Conservation (phyloP, 1,284 basidiomycete genomes). For the Marasmius tenuissimus region DNA sequence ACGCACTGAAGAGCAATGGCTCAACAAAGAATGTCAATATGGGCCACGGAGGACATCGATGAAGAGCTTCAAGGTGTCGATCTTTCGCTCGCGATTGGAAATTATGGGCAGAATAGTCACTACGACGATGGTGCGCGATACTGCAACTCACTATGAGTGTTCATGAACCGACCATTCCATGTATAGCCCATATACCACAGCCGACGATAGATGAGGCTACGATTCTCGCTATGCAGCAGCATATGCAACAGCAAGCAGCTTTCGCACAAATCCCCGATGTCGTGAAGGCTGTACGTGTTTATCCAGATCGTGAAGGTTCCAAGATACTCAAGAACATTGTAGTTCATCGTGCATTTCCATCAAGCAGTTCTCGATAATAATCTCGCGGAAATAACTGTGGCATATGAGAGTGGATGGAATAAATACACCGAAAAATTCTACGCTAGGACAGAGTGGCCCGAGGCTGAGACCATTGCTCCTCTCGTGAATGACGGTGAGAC, state of each 20-base stretch:
- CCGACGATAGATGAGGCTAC: constrained; percentile 68
- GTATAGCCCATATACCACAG: constrained; percentile 43
- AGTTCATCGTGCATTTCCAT: constrained; percentile 93
- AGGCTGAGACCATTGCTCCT: constrained; percentile 93
- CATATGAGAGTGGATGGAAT: constrained; percentile 97
- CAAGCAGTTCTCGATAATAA: constrained; percentile 87
- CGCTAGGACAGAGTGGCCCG: constrained; percentile 93
- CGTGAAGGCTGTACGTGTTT: constrained; percentile 70
- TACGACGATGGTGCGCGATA: constrained; percentile 66
- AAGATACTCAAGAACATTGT: neutral
- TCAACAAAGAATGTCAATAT: constrained; percentile 64
- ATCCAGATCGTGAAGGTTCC: neutral
- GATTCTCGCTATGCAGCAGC: constrained; percentile 70
- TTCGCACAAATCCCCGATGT: constrained; percentile 79
- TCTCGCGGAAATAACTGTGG: constrained; percentile 83
- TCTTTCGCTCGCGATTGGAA: constrained; percentile 67
- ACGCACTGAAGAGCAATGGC: constrained; percentile 38
- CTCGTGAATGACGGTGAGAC: constrained; percentile 85
- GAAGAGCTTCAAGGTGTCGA: constrained; percentile 75
- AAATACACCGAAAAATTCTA: constrained; percentile 96
- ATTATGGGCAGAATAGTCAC: constrained; percentile 63
- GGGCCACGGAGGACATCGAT: constrained; percentile 75
- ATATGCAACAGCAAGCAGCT: constrained; percentile 77
- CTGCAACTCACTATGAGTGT: neutral
- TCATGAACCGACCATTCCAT: constrained; percentile 3